phyloP scores from a whole-genome alignment of 441 rosid species.

The Capsella rubella region DNA sequence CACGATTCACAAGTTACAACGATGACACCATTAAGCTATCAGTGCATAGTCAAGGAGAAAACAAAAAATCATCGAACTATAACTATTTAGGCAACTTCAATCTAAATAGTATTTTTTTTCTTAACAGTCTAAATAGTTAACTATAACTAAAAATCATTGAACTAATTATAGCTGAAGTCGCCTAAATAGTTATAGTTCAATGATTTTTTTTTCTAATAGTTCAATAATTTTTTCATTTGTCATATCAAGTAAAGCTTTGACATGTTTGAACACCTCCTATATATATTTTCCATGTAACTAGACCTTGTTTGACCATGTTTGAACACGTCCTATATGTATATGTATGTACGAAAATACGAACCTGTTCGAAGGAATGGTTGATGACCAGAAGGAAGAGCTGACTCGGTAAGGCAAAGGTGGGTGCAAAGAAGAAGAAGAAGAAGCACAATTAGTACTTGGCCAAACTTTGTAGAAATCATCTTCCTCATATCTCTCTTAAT shows the following conservation, averaged over 20 bases:
- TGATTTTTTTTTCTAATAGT: neutral
- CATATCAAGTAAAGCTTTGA: too few species aligned
- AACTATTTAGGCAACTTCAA: too few species aligned
- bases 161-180: neutral
- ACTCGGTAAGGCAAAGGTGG: neutral
- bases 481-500: neutral
- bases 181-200: neutral
- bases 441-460: neutral
- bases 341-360: neutral
- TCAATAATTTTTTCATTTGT: too few species aligned
- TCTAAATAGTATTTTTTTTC: too few species aligned
- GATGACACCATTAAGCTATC: too few species aligned
- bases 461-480: neutral
- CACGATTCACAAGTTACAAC: too few species aligned
- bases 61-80: too few species aligned
- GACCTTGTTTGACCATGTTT: neutral
- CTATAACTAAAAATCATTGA: too few species aligned
- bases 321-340: neutral
- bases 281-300: neutral
- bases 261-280: too few species aligned
- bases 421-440: constrained; percentile 14
- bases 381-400: neutral
- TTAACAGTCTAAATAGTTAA: too few species aligned
- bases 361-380: neutral
- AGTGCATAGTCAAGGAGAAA: too few species aligned